These are phyloP conservation scores for Pythium sukuiense DNA, from an alignment of 352 stramenopile genomes.

Conservation along the genomic window DNA sequence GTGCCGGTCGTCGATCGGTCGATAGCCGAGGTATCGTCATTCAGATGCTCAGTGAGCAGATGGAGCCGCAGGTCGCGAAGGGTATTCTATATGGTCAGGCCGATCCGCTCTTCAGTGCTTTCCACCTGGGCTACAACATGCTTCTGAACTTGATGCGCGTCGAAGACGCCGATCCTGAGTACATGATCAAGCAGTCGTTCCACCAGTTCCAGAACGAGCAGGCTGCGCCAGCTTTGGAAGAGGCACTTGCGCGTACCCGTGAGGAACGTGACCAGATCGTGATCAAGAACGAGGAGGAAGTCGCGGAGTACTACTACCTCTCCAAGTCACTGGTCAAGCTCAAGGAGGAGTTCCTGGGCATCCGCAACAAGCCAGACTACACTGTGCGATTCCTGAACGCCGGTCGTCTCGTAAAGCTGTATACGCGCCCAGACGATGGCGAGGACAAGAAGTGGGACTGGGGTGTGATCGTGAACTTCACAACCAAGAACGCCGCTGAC, in stretches of 20 bases:
- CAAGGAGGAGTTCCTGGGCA: conserved; percentile 90
- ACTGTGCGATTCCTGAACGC: conserved; percentile 94
- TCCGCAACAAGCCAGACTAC: conserved; percentile 92
- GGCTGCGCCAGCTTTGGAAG: conserved; percentile 70
- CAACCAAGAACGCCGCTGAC: conserved; percentile 72
- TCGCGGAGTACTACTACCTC: conserved; percentile 90
- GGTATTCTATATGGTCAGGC: conserved; percentile 88
- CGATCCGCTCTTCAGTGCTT: conserved; percentile 80
- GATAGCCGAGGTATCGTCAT: conserved; percentile 98
- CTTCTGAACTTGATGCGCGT: conserved; percentile 99
- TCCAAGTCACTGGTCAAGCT: conserved; percentile 91
- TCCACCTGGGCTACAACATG: conserved; percentile 99
- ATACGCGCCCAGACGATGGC: conserved; percentile 51
- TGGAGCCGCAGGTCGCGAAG: conserved; percentile 97
- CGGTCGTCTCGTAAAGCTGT: conserved; percentile 90
- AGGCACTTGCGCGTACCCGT: conserved; percentile 75
- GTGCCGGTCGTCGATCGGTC: conserved; percentile 96
- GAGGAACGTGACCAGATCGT: conserved; percentile 86
- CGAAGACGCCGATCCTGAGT: conserved; percentile 96
- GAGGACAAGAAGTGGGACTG: conserved; percentile 74
- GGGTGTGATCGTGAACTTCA: conserved; percentile 87
- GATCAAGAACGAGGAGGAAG: conserved; percentile 89
- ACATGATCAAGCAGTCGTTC: conserved; percentile 98
- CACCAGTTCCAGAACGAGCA: conserved; percentile 93
- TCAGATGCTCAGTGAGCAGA: conserved; percentile 99